Evolutionary conservation across 2,329 filamentous ascomycete species (phyloP).

Genomic region (Zalaria sp.): DNA sequence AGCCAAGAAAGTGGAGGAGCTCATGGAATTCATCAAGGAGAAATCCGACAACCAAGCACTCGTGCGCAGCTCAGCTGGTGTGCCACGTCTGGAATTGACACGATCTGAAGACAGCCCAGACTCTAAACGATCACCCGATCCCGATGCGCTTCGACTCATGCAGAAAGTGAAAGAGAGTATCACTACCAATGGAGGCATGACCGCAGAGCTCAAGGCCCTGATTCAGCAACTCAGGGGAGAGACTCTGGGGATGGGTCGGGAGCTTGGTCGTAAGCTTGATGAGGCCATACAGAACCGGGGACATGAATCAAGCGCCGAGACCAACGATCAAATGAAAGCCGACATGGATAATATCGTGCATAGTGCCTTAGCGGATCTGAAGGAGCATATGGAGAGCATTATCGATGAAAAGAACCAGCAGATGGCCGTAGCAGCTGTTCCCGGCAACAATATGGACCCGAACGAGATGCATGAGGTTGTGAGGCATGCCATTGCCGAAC

Average conservation of each 20-base stretch:
- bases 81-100: conserved; percentile 14
- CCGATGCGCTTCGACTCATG: conserved; percentile 72
- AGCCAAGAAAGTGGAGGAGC: conserved; percentile 51
- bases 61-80: conserved; percentile 25
- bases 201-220: conserved; percentile 80
- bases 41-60: conserved; percentile 40
- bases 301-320: conserved; percentile 28
- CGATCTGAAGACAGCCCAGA: conserved; percentile 17
- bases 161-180: conserved; percentile 85
- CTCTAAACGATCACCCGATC: conserved; percentile 36
- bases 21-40: conserved; percentile 37
- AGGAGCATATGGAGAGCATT: conserved; percentile 67
- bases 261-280: conserved; percentile 77
- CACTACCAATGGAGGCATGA: conserved; percentile 73
- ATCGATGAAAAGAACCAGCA: conserved; percentile 58
- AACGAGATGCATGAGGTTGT: conserved; percentile 79
- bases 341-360: conserved; percentile 68
- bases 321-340: conserved; percentile 35
- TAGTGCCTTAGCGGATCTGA: conserved; percentile 67
- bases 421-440: conserved; percentile 2
- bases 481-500: conserved; percentile 56
- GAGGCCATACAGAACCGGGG: conserved; percentile 14
- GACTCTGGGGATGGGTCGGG: conserved; percentile 85
- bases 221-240: conserved; percentile 83
- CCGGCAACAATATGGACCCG: conserved; percentile 29